Evolutionary conservation across 1,284 basidiomycete species (phyloP).

Genomic region (Malassezia pachydermatis): DNA sequence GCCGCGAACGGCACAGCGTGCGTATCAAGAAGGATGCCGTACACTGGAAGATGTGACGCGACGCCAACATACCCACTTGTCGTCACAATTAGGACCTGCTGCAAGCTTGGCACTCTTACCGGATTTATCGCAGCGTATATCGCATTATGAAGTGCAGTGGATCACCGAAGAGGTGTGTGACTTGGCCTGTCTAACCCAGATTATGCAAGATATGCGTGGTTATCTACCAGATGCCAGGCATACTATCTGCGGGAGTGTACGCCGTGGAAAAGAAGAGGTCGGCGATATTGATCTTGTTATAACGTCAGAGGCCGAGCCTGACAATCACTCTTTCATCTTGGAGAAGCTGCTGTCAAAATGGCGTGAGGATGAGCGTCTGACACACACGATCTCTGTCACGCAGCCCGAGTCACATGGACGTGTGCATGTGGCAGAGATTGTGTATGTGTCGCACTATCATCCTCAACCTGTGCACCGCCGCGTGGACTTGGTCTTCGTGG

Average conservation of each 20-base stretch:
- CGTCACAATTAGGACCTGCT: conserved; percentile 3
- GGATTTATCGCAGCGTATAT: conserved; percentile 12
- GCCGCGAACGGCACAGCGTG: conserved; percentile 28
- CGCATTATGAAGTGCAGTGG: conserved; percentile 10
- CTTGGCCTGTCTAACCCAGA: neutral
- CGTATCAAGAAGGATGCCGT: conserved; percentile 34
- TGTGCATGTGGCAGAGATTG: conserved; percentile 20
- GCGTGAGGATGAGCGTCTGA: neutral
- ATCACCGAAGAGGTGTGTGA: conserved; percentile 8
- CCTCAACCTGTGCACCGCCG: conserved; percentile 10
- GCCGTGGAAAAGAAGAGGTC: conserved; percentile 16
- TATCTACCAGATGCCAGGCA: conserved; percentile 5
- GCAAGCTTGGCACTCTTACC: conserved; percentile 18
- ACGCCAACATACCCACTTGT: conserved; percentile 17
- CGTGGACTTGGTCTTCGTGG: conserved; percentile 18
- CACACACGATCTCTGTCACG: conserved; percentile 3
- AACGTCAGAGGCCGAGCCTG: neutral
- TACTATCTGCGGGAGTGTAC: conserved; percentile 18
- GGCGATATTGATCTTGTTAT: conserved; percentile 21
- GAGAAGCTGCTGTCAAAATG: neutral
- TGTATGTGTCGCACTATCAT: conserved; percentile 1
- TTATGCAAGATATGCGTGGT: conserved; percentile 7
- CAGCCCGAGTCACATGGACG: neutral
- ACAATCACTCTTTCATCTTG: neutral
- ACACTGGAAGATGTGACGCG: conserved; percentile 31